Conservation (phyloP, 192 early-diverging fungal genomes). For the Backusella parvicylindrica region DNA sequence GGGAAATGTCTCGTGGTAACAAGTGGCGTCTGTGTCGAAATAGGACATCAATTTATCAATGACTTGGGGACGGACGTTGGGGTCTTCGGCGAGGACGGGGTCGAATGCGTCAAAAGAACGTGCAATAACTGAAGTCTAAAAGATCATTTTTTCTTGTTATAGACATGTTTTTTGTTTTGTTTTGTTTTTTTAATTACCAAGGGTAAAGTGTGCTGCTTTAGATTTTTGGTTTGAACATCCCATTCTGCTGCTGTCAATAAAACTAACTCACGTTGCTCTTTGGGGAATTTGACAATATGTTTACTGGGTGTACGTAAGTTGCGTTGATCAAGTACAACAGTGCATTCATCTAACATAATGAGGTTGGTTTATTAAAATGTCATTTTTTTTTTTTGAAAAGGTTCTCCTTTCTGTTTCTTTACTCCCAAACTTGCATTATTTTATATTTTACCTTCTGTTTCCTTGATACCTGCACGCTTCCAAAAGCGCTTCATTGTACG, state of each 20-base stretch:
- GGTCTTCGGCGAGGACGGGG: conserved; percentile 37
- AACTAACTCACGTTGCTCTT: conserved; percentile 63
- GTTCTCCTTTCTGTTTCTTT: neutral
- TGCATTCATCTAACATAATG: conserved; percentile 2
- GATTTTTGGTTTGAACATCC: conserved; percentile 78
- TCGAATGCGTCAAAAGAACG: conserved; percentile 77
- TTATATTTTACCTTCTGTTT: conserved; percentile 39
- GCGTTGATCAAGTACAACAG: conserved; percentile 73
- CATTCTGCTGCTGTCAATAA: conserved; percentile 87
- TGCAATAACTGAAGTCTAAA: conserved; percentile 82
- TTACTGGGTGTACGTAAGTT: conserved; percentile 82
- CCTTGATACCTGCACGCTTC: conserved; percentile 49
- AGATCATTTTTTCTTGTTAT: too few relatives aligned
- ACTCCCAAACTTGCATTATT: neutral
- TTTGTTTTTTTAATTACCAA: conserved; percentile 55
- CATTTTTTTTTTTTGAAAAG: neutral
- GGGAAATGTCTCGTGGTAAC: conserved; percentile 81
- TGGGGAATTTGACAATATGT: conserved; percentile 57
- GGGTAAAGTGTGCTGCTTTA: conserved; percentile 85
- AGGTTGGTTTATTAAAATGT: neutral
- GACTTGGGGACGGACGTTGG: conserved; percentile 52
- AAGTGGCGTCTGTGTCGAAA: conserved; percentile 86
- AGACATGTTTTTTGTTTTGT: neutral
- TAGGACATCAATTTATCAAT: conserved; percentile 77
- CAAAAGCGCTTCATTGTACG: conserved; percentile 60